Percentiles rank a stretch among this genome's conserved stretches.
phyloP scores from a whole-genome alignment of 306 rosid species.

The Cicer bijugum region DNA sequence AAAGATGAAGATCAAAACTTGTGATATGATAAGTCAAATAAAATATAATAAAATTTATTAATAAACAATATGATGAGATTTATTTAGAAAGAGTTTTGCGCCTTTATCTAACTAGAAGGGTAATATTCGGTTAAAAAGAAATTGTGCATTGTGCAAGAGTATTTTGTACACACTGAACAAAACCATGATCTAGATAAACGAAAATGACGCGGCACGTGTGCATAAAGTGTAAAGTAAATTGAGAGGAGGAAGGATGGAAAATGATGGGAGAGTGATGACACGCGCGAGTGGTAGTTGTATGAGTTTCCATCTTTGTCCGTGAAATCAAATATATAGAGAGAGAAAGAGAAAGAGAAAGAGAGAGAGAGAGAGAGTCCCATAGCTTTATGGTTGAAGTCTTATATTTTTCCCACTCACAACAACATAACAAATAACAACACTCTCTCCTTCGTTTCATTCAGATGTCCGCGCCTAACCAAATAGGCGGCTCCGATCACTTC shows the following conservation, averaged over 20 bases:
- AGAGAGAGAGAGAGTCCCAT: not conserved
- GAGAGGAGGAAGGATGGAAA: conserved; percentile 11
- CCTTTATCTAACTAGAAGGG: no score
- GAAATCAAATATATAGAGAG: conserved; percentile 25
- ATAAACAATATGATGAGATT: no score
- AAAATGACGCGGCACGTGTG: conserved; percentile 46
- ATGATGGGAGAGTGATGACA: conserved; percentile 1
- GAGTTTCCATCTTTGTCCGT: conserved; percentile 55
- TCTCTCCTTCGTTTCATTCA: conserved; percentile 2
- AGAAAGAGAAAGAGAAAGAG: not conserved
- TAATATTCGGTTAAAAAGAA: not conserved
- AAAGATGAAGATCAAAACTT: no score
- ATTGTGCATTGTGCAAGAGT: no score
- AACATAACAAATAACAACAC: not conserved
- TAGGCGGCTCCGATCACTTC: conserved; percentile 40
- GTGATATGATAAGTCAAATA: no score
- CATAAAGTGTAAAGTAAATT: conserved; percentile 31
- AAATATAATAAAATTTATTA: no score
- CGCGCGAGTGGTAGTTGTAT: conserved; percentile 45
- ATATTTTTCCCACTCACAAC: conserved; percentile 13
- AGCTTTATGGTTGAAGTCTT: conserved; percentile 3
- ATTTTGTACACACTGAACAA: no score
- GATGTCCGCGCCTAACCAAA: conserved; percentile 31
- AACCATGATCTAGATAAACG: not conserved
- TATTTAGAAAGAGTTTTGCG: no score